A percentile compares a stretch with the other conserved stretches of the same genome.
Evolutionary conservation across 352 stramenopile species (phyloP).

Genomic region (Phytophthora sp.): DNA sequence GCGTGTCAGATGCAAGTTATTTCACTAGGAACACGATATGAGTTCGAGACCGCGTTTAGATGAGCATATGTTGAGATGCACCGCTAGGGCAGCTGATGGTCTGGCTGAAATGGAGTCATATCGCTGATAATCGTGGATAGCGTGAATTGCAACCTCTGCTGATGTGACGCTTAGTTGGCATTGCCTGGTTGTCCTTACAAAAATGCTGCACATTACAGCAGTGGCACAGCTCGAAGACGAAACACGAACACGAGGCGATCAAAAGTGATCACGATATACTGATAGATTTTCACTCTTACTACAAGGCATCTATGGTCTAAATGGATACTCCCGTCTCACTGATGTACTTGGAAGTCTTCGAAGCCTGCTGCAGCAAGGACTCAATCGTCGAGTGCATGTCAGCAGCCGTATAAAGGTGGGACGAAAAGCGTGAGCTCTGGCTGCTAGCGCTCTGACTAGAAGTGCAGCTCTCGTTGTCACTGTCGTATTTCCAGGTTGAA

Average conservation of each 20-base stretch:
- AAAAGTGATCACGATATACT: constrained; percentile 7
- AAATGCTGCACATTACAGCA: background rate
- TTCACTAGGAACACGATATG: too few species aligned
- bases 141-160: background rate
- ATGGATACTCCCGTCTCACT: constrained; percentile 50
- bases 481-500: constrained; percentile 56
- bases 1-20: background rate
- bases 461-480: constrained; percentile 57
- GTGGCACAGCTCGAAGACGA: too few species aligned
- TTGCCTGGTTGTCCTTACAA: too few species aligned
- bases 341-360: constrained; percentile 69
- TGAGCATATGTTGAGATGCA: background rate
- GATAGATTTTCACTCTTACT: constrained; percentile 17
- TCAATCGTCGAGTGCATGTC: constrained; percentile 80
- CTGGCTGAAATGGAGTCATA: background rate
- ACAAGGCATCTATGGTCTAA: constrained; percentile 24
- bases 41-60: background rate
- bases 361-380: constrained; percentile 70
- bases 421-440: constrained; percentile 48
- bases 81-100: too few species aligned
- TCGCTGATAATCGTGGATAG: too few species aligned
- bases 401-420: constrained; percentile 52
- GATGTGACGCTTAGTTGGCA: background rate
- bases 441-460: constrained; percentile 55
- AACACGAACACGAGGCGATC: too few species aligned